Evolutionary conservation across 768 basidiomycete genomes (phyloP).

Genomic region (Suillus subalutaceus): DNA sequence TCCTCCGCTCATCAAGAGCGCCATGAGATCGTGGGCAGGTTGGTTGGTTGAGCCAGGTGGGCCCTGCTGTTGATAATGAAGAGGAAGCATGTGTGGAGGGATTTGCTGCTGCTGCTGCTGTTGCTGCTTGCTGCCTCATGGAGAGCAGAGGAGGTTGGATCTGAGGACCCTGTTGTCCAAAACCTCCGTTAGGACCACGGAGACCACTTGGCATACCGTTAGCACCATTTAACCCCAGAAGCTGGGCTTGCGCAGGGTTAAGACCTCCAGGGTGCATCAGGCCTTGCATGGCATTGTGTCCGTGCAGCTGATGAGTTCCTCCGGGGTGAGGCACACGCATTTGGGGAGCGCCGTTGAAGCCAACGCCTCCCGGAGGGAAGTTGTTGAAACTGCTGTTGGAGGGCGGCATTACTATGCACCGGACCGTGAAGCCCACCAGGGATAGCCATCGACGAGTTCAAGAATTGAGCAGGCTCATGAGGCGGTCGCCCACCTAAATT

Average conservation of each 20-base stretch:
- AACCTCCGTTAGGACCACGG: constrained; percentile 50
- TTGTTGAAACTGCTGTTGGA: constrained; percentile 57
- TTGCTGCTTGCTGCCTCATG: constrained; percentile 38
- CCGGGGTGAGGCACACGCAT: constrained; percentile 56
- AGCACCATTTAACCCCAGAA: constrained; percentile 48
- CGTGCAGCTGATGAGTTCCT: constrained; percentile 49
- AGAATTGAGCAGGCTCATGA: constrained; percentile 72
- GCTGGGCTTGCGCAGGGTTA: constrained; percentile 49
- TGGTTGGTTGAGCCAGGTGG: constrained; percentile 52
- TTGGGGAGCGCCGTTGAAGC: constrained; percentile 44
- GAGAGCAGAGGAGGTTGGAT: constrained; percentile 32
- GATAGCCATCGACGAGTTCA: constrained; percentile 45
- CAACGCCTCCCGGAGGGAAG: constrained; percentile 47
- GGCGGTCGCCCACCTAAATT: constrained; percentile 83
- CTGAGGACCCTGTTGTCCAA: constrained; percentile 35
- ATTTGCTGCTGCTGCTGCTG: constrained; percentile 52
- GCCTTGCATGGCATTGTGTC: constrained; percentile 52
- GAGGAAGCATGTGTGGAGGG: constrained; percentile 53
- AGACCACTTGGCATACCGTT: constrained; percentile 48
- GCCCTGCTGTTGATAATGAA: constrained; percentile 66
- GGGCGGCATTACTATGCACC: constrained; percentile 48
- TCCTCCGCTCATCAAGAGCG: constrained; percentile 74
- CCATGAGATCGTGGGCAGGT: constrained; percentile 77
- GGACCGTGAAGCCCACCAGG: constrained; percentile 48
- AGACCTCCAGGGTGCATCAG: constrained; percentile 57